Evolutionary conservation across 129 eudicot species (phyloP).

Genomic region (Pittosporum tobira): DNA sequence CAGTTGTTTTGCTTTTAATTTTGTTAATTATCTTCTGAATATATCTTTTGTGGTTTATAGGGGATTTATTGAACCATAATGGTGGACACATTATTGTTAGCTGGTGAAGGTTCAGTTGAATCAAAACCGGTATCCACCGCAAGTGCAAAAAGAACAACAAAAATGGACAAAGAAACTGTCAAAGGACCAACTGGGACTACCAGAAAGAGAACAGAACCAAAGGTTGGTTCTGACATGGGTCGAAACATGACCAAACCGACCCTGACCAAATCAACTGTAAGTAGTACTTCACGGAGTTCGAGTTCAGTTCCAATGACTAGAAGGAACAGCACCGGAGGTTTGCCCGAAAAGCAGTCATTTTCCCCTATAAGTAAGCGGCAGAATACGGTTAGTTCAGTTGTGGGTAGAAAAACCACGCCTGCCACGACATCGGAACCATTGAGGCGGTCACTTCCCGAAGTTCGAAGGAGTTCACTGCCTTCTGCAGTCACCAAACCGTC

Average conservation of each 20-base stretch:
- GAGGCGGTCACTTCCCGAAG: slow-evolving; percentile 73
- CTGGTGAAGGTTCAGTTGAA: slow-evolving; percentile 17
- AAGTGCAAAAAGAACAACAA: slow-evolving; percentile 31
- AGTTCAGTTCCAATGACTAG: slow-evolving; percentile 46
- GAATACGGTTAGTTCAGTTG: slow-evolving; percentile 22
- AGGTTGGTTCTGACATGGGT: slow-evolving; percentile 18
- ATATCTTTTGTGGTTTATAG: neutral
- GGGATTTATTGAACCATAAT: slow-evolving; percentile 22
- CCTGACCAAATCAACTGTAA: slow-evolving; percentile 30
- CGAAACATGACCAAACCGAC: slow-evolving; percentile 17
- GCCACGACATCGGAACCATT: slow-evolving; percentile 36
- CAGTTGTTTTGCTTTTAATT: neutral
- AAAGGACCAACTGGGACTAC: slow-evolving; percentile 28
- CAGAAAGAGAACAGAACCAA: slow-evolving; percentile 41
- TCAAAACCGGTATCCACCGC: slow-evolving; percentile 23
- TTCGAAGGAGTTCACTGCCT: slow-evolving; percentile 43
- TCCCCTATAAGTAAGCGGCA: slow-evolving; percentile 30
- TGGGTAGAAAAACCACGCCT: slow-evolving; percentile 24
- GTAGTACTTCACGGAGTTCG: slow-evolving; percentile 33
- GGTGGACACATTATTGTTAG: slow-evolving; percentile 18
- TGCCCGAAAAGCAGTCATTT: slow-evolving; percentile 51
- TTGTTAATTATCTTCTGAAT: neutral
- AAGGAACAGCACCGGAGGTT: slow-evolving; percentile 85
- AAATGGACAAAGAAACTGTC: slow-evolving; percentile 28
- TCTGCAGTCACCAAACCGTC: slow-evolving; percentile 35